phyloP scores from a whole-genome alignment of 2,329 filamentous ascomycete species.

The Chrysoporthe puriensis region DNA sequence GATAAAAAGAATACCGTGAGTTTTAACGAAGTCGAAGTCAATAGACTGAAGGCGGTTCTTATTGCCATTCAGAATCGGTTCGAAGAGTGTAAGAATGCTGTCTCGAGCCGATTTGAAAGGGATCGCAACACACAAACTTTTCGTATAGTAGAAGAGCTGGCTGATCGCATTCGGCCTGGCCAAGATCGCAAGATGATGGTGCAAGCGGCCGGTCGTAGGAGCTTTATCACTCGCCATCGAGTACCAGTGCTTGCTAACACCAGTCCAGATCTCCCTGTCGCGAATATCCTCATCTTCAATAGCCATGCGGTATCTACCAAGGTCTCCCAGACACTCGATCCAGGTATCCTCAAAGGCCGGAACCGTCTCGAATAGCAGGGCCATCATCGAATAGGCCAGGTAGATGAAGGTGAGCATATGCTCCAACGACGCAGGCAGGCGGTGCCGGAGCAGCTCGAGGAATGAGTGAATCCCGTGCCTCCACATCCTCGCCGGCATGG shows the following conservation, averaged over 20 bases:
- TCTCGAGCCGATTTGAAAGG: slow-evolving; percentile 71
- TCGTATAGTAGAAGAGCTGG: slow-evolving; percentile 74
- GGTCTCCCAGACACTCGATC: slow-evolving; percentile 91
- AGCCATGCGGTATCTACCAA: slow-evolving; percentile 82
- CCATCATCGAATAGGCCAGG: slow-evolving; percentile 87
- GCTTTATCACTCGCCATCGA: slow-evolving; percentile 77
- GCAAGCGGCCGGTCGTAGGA: slow-evolving; percentile 76
- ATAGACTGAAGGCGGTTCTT: slow-evolving; percentile 43
- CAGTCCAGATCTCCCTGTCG: slow-evolving; percentile 80
- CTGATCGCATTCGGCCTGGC: slow-evolving; percentile 70
- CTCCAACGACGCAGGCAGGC: slow-evolving; percentile 76
- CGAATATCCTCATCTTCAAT: slow-evolving; percentile 81
- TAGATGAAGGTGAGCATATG: slow-evolving; percentile 94
- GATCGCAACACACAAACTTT: slow-evolving; percentile 68
- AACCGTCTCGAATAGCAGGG: slow-evolving; percentile 82
- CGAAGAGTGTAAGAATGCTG: slow-evolving; percentile 43
- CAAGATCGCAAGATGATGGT: slow-evolving; percentile 85
- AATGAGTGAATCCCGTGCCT: slow-evolving; percentile 87
- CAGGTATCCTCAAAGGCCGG: slow-evolving; percentile 83
- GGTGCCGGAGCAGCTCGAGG: slow-evolving; percentile 74
- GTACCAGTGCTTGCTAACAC: slow-evolving; percentile 83
- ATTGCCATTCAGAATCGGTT: slow-evolving; percentile 51
- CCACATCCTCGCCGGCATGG: slow-evolving; percentile 95
- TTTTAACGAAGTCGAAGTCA: slow-evolving; percentile 65
- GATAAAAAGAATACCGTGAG: slow-evolving; percentile 65